Base-by-base conservation (phyloP, 2,329 filamentous ascomycete species). In the Ophiocordyceps camponoti-rufipedis region DNA sequence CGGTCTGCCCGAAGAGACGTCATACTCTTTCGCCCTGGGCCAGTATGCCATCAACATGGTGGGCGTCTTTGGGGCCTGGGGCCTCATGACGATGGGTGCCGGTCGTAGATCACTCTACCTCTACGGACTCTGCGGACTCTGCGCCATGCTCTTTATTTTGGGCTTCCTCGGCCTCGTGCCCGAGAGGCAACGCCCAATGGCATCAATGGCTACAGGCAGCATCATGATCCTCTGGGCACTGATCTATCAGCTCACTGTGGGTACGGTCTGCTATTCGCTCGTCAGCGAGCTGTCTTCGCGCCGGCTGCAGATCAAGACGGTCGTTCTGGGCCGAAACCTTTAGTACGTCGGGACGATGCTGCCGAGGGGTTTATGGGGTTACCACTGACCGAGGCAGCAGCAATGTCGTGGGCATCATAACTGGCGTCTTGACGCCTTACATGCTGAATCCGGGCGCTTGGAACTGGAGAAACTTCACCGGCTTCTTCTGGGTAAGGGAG, bases 401-500 rank as follows among this genome's bases (percentile, higher is more conserved):
- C 69, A 88, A 91, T 55, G 67, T 94, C 44, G 82, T 88, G 41
- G 81, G 75, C 50, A 94, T 95, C 52, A 65, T 94, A 54, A 85
- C 79, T 57, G 80, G 78, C 44, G 81, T 94, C 4, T 63, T 94
- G 39, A 93, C 85, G 0, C 87, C 87, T 0, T 94, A 93, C 64
- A 94, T 94, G 87, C 72, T 94, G 40, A 94, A 94, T 64, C 85
- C 87, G 0, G 72, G 69, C 1, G 82, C 78, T 0, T 94, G 88
- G 87, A 69, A 93, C 62, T 94, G 86, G 87, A 71, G 76, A 49
- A 91, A 91, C 64, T 91, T 75, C 54, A 75, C 86, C 0, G 86
- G 87, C 28, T 93, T 94, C 66, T 93, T 93, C 68, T 86, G 86
- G 83, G 63, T 72, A 58, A 55, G 68, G 23, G 10, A 44, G 39